Evolutionary conservation across 768 basidiomycete genomes (phyloP).

Genomic region (Tulasnella sp.): DNA sequence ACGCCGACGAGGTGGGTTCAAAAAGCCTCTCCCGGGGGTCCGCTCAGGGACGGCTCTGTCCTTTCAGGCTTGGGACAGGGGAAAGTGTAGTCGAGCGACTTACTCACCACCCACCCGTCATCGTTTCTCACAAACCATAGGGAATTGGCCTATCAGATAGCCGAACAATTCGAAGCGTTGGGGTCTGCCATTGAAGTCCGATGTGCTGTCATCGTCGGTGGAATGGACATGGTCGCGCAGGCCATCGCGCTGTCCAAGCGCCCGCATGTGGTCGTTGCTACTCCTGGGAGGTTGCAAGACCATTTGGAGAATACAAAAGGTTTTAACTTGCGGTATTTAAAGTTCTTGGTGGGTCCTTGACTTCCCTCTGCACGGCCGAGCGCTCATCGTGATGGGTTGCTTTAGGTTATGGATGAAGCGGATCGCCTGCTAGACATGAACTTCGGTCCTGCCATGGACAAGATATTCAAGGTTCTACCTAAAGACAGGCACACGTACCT

Average conservation of each 20-base stretch:
- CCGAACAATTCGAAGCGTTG: constrained; percentile 90
- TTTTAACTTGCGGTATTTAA: constrained; percentile 77
- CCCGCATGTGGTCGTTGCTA: constrained; percentile 93
- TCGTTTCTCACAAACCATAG: constrained; percentile 36
- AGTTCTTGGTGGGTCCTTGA: constrained; percentile 81
- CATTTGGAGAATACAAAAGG: constrained; percentile 98
- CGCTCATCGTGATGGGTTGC: too few species aligned
- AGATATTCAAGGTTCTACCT: too few species aligned
- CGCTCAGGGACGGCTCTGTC: not conserved
- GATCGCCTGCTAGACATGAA: too few species aligned
- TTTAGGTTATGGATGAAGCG: too few species aligned
- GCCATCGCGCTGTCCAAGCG: constrained; percentile 87
- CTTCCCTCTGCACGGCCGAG: too few species aligned
- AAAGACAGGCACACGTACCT: too few species aligned
- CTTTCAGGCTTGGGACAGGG: not conserved
- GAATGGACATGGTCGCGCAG: constrained; percentile 87
- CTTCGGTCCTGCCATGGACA: too few species aligned
- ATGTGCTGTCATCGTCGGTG: constrained; percentile 89
- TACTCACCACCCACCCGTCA: not conserved
- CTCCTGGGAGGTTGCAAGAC: constrained; percentile 87
- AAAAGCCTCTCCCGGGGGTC: not conserved
- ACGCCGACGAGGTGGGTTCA: constrained; percentile 77
- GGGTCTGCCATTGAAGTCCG: constrained; percentile 92
- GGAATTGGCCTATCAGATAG: constrained; percentile 96
- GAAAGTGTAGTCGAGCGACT: not conserved